Conservation (phyloP, 2,329 filamentous ascomycete genomes). For the Amylocarpus encephaloides region DNA sequence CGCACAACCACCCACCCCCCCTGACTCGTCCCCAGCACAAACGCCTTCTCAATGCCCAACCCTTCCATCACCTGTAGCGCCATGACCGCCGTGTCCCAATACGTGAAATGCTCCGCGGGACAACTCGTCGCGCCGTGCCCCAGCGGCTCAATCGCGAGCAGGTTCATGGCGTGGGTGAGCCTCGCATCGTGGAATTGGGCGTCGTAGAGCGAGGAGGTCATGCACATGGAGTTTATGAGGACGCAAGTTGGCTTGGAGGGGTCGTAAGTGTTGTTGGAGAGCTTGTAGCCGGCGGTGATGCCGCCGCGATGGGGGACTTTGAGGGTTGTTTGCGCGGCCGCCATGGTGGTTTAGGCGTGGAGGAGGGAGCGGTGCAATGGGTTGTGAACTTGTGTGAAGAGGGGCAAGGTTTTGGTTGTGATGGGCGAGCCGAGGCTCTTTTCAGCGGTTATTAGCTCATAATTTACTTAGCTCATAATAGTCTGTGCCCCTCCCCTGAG, state of each 20-base stretch:
- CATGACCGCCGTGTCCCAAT: slow-evolving; percentile 50
- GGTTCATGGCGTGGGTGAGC: slow-evolving; percentile 39
- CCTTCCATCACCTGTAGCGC: slow-evolving; percentile 49
- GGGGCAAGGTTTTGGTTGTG: no score
- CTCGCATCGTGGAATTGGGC: slow-evolving; percentile 37
- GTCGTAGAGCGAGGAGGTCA: slow-evolving; percentile 41
- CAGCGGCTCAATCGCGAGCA: slow-evolving; percentile 47
- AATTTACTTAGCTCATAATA: no score
- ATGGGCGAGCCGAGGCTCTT: no score
- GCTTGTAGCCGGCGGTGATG: background rate
- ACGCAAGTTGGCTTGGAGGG: slow-evolving; percentile 44
- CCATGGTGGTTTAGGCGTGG: no score
- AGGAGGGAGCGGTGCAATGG: no score
- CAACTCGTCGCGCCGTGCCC: slow-evolving; percentile 43
- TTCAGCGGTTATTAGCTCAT: no score
- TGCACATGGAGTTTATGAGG: slow-evolving; percentile 48
- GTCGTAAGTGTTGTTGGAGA: slow-evolving; percentile 36
- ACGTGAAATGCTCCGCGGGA: slow-evolving; percentile 42
- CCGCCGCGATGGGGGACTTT: background rate
- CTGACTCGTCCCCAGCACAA: slow-evolving; percentile 45
- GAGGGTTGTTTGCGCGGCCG: background rate
- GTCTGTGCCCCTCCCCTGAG: no score
- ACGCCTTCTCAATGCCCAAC: slow-evolving; percentile 42
- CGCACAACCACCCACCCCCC: slow-evolving; percentile 46
- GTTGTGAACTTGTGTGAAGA: no score